Evolutionary conservation across 257 asterid species (phyloP).

Genomic region (Cruciata laevipes): DNA sequence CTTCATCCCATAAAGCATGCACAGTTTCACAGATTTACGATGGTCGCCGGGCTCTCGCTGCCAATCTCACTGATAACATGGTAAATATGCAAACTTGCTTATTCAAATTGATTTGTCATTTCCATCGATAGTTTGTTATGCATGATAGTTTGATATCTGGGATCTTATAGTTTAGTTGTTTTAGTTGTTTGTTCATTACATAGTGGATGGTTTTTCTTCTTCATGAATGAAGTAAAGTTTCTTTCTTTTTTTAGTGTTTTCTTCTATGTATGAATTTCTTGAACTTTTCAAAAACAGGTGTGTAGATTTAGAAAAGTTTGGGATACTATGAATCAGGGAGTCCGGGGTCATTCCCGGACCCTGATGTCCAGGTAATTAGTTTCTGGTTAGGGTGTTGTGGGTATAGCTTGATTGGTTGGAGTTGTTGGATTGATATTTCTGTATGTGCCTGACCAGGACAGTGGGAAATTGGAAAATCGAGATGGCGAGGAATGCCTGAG

Average conservation of each 20-base stretch:
- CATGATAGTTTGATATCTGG: neutral
- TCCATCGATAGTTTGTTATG: neutral
- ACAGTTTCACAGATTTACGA: neutral
- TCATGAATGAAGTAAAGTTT: neutral
- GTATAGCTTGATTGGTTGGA: neutral
- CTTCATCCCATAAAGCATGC: neutral
- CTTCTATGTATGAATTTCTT: neutral
- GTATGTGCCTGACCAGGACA: constrained; percentile 50
- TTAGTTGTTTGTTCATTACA: neutral
- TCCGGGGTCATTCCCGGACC: constrained; percentile 37
- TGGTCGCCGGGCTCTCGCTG: constrained; percentile 1
- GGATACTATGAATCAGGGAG: constrained; percentile 37
- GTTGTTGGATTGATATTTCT: constrained; percentile 11
- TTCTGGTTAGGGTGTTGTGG: constrained; percentile 11
- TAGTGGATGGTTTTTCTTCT: neutral
- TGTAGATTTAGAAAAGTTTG: constrained; percentile 28
- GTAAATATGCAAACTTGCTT: constrained; percentile 4
- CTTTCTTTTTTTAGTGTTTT: neutral
- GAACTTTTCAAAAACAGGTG: constrained; percentile 30
- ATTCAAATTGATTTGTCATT: neutral
- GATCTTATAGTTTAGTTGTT: neutral
- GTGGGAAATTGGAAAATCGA: constrained; percentile 26
- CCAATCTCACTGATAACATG: constrained; percentile 9
- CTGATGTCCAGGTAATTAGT: constrained; percentile 42
- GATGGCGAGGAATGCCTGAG: constrained; percentile 30